These are phyloP conservation scores for Aureobasidium sp. DNA, from an alignment of 2,329 filamentous ascomycete genomes.

Conservation along the genomic window DNA sequence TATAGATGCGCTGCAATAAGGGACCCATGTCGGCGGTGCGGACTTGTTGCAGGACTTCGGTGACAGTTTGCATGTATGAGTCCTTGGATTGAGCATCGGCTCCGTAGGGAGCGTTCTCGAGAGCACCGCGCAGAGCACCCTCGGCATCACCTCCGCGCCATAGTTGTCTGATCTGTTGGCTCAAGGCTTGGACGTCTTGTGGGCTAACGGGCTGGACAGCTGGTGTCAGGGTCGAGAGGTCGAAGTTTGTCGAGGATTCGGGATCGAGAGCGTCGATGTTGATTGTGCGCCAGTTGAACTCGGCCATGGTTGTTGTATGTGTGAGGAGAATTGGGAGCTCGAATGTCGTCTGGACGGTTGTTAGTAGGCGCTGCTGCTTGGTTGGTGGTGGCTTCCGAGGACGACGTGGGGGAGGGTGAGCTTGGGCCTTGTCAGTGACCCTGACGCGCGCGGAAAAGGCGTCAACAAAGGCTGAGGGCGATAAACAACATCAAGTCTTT, in stretches of 20 bases:
- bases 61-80: constrained; percentile 76
- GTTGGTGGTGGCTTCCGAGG: neutral
- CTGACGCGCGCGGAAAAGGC: neutral
- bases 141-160: constrained; percentile 80
- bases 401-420: neutral
- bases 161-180: constrained; percentile 78
- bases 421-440: neutral
- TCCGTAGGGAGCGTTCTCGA: constrained; percentile 76
- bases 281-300: constrained; percentile 72
- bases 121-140: constrained; percentile 72
- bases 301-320: constrained; percentile 32
- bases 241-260: constrained; percentile 87
- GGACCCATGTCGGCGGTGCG: constrained; percentile 93
- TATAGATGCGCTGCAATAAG: constrained; percentile 74
- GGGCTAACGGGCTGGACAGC: constrained; percentile 67
- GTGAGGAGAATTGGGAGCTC: neutral
- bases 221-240: constrained; percentile 74
- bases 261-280: constrained; percentile 88
- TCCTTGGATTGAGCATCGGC: constrained; percentile 56
- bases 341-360: neutral
- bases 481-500: neutral
- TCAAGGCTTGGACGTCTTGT: constrained; percentile 68
- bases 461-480: neutral
- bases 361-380: neutral
- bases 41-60: constrained; percentile 92